Base-by-base conservation (phyloP, 441 rosid genomes). In the Sinapis alba region DNA sequence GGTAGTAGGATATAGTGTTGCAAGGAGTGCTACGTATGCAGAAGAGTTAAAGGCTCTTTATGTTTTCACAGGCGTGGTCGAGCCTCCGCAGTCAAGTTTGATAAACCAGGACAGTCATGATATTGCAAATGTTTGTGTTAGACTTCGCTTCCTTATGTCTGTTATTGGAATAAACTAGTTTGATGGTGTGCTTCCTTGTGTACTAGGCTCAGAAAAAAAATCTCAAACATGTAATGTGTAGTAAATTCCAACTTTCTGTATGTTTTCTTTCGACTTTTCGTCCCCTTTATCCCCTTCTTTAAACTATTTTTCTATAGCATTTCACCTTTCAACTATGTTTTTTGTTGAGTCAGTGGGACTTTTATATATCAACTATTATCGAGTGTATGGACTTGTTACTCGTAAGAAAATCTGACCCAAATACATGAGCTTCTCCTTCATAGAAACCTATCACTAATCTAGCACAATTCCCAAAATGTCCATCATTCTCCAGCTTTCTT, bases 31-130 rank as follows among this genome's bases (percentile, higher is more conserved):
- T 6, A 86, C 84, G 0, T 87, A 82, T 69, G 47, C 78, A 0
- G 92, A 85, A 74, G 99, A 93, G 71, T 73, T 93, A 12, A 83
- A 83, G 69, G 89, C 90, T 20, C 86, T 95, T 4, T 95, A 87
- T 61, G 50, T 86, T 20, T 91, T 91, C 76, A 86, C 92, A 0
- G 98, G 97, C 27, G 83, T 60, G 64, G 83, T 66, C 28, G 85
- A 88, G 76, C 95, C 87, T 2, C 89, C 92, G 75, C 84, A 1
- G 72, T 84, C 67, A 75, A 81, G 58, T 76, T 88, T 43, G 67
- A 13, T 43, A 56, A 13, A 73, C 74, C 68, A 65, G 28, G 51
- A 77, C 20, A 47, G 68, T 60, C 16, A 26, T 13, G 86, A 86
- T 61, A 73, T 84, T 43, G 85, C 18, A 4, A 87, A 89, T 68